A percentile compares a stretch with the other conserved stretches of the same genome.
phyloP scores from a whole-genome alignment of 768 basidiomycete species.

The Amanita polypyramis region DNA sequence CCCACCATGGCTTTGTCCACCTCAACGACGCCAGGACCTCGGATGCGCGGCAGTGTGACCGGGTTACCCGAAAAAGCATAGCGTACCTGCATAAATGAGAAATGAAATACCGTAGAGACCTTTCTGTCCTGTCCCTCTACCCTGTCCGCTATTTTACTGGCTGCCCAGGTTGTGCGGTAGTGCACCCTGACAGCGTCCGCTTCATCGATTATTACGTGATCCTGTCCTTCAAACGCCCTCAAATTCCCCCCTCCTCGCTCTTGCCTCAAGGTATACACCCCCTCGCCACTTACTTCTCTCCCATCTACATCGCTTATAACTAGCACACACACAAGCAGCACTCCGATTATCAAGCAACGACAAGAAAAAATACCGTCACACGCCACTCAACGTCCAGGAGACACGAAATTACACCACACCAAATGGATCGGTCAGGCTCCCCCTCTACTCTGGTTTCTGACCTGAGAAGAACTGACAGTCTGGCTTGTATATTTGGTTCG shows the following conservation, averaged over 20 bases:
- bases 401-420: background rate
- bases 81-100: too few relatives aligned
- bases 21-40: background rate
- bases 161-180: too few relatives aligned
- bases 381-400: background rate
- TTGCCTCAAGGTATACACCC: slow-evolving; percentile 10
- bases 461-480: slow-evolving; percentile 1
- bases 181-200: too few relatives aligned
- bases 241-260: slow-evolving; percentile 16
- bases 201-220: slow-evolving; percentile 17
- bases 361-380: background rate
- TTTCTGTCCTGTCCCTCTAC: too few relatives aligned
- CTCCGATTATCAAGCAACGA: slow-evolving; percentile 1
- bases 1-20: background rate
- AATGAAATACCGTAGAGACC: too few relatives aligned
- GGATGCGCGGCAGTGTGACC: too few relatives aligned
- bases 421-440: slow-evolving; percentile 36
- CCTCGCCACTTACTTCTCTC: slow-evolving; percentile 9
- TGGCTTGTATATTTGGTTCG: slow-evolving; percentile 12
- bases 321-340: background rate
- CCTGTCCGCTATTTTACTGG: too few relatives aligned
- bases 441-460: slow-evolving; percentile 4
- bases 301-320: background rate
- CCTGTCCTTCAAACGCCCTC: background rate
- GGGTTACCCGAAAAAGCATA: too few relatives aligned